Percentiles rank a stretch among this genome's conserved stretches.
Evolutionary conservation across 306 rosid genomes (phyloP).

Genomic region (Ormosia emarginata): DNA sequence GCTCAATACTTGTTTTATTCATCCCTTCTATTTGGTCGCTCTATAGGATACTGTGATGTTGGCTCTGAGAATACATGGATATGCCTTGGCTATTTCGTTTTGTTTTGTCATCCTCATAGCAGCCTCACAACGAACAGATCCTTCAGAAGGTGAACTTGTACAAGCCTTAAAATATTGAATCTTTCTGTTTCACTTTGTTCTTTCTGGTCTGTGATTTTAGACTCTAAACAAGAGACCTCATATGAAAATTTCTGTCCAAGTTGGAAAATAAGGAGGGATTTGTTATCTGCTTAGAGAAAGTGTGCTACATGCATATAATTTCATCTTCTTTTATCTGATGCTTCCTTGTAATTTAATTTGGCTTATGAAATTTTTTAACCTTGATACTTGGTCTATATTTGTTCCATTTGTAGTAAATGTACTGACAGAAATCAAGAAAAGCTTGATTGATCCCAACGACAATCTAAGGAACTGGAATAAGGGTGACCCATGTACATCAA

Average conservation of each 20-base stretch:
- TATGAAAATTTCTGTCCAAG: not conserved
- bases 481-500: constrained; percentile 68
- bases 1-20: not conserved
- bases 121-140: constrained; percentile 44
- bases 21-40: not conserved
- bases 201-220: constrained; percentile 5
- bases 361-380: not conserved
- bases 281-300: not conserved
- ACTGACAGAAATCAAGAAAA: constrained; percentile 52
- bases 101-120: constrained; percentile 34
- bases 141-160: constrained; percentile 65
- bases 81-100: constrained; percentile 35
- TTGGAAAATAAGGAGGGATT: constrained; percentile 6
- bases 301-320: not conserved
- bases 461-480: constrained; percentile 52
- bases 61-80: constrained; percentile 41
- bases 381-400: not conserved
- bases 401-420: constrained; percentile 56
- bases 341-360: constrained; percentile 4
- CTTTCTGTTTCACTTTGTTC: constrained; percentile 10
- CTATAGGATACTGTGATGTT: constrained; percentile 46
- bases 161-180: not conserved
- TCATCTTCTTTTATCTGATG: not conserved
- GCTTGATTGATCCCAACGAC: constrained; percentile 54
- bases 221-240: not conserved